phyloP scores from a whole-genome alignment of 192 early-diverging fungal species.

The Podila epigama region DNA sequence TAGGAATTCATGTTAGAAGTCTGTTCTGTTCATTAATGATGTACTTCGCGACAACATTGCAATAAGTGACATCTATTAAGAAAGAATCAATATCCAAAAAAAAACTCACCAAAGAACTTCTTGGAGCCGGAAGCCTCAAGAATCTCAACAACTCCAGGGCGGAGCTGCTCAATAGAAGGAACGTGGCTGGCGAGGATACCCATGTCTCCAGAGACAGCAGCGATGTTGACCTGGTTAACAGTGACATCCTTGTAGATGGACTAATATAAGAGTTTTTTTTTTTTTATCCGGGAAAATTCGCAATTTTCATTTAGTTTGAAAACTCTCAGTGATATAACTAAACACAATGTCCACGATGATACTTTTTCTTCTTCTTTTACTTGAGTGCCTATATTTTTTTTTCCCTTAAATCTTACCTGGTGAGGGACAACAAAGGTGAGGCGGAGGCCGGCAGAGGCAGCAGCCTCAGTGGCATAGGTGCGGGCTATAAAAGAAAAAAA shows the following conservation, averaged over 20 bases:
- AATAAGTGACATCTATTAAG: too few relatives aligned
- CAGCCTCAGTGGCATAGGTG: conserved; percentile 85
- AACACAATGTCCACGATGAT: too few relatives aligned
- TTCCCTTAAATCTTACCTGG: conserved; percentile 61
- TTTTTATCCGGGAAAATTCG: too few relatives aligned
- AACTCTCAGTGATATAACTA: too few relatives aligned
- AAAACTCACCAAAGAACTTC: conserved; percentile 88
- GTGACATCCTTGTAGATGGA: conserved; percentile 72
- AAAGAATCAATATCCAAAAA: too few relatives aligned
- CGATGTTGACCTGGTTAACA: conserved; percentile 93
- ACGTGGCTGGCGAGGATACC: conserved; percentile 99
- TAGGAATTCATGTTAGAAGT: neutral
- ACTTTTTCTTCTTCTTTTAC: too few relatives aligned
- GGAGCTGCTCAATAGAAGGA: conserved; percentile 94
- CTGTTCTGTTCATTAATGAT: too few relatives aligned
- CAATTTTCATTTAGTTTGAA: too few relatives aligned
- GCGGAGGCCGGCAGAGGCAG: conserved; percentile 67
- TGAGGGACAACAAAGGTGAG: conserved; percentile 93
- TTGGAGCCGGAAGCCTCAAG: conserved; percentile 73
- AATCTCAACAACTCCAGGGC: conserved; percentile 88
- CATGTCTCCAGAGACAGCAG: conserved; percentile 93
- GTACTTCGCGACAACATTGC: too few relatives aligned
- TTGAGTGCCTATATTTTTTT: too few relatives aligned
- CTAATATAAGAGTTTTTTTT: too few relatives aligned
- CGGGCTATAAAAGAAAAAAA: conserved; percentile 57